Evolutionary conservation across 257 asterid genomes (phyloP).

Genomic region (Prunella vulgaris): DNA sequence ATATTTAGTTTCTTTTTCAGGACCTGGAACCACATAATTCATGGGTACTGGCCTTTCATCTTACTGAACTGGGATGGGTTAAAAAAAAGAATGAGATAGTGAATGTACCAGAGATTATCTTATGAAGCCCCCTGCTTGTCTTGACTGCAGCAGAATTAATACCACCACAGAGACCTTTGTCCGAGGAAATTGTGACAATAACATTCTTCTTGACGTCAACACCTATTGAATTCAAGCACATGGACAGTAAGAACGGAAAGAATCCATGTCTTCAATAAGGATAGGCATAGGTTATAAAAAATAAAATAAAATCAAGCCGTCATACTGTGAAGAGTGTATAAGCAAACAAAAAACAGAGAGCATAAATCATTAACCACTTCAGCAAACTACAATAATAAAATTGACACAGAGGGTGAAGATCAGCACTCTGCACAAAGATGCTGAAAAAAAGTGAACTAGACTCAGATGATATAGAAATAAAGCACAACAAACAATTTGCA

Average conservation of each 20-base stretch:
- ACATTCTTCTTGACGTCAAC: conserved; percentile 93
- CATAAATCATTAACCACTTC: not conserved
- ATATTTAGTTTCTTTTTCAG: conserved; percentile 75
- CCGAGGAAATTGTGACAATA: conserved; percentile 73
- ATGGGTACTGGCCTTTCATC: conserved; percentile 7
- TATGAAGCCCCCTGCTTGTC: conserved; percentile 74
- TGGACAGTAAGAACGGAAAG: not conserved
- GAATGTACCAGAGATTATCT: conserved; percentile 61
- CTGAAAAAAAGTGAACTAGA: not conserved
- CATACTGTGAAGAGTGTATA: not conserved
- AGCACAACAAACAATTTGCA: conserved; percentile 1
- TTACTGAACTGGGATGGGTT: not conserved
- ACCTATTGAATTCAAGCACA: conserved; percentile 43
- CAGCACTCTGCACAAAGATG: not conserved
- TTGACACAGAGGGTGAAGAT: not conserved
- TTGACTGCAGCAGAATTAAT: conserved; percentile 92
- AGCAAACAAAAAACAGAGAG: not conserved
- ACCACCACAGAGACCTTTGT: conserved; percentile 99
- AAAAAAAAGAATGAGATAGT: conserved; percentile 1
- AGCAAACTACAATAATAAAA: not conserved
- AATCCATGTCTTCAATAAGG: not conserved
- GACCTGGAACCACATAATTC: conserved; percentile 41
- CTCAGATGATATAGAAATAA: not conserved
- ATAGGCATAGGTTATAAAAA: not conserved
- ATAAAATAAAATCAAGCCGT: not conserved